Evolutionary conservation across 139 green algal genomes (phyloP), one percentile per base, ranked within the genome.

Genomic region (Yamagishiella unicocca): DNA sequence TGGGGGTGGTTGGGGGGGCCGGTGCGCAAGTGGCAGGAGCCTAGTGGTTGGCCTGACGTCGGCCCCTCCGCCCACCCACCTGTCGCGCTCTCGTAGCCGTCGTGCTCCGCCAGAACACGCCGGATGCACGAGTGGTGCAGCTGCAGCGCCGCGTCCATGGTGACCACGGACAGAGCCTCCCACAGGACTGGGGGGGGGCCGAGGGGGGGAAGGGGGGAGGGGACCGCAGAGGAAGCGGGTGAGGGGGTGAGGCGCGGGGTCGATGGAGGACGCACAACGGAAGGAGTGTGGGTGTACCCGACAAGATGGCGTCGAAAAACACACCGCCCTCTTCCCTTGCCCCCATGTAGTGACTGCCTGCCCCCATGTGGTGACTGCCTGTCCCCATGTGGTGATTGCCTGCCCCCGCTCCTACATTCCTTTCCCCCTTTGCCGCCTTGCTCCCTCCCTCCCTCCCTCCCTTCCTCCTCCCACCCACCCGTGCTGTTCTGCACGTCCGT

Each of bases 51-150:
- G 14, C 50, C 50, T 25, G 14, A 12, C 50, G 17, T 42, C 71
- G 37, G 21, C 7, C 71, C 42, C 42, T n/a, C 27, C 4, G 17
- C 40, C 61, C 7, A 10, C 58, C 45, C 42, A 55, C 64, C 81
- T 2, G 73, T 79, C 7, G 73, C 84, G 61, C 55, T 79, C 45
- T 84, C 84, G 58, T 84, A 89, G 0, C 84, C 84, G 55, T 45
- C 58, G 58, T 89, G 55, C 43, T 61, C 9, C 31, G 46, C 45
- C 72, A 84, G 58, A 22, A 89, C 22, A 3, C 25, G n/a, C 31
- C 84, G 84, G 2, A 89, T 42, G 58, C n/a, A 55, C 9, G 21
- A 8, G 84, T 89, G 84, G 62, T 89, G 84, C 45, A 70, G n/a
- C 67, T 54, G 29, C 37, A 89, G 43, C 5, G 73, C 58, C 3